Conservation (phyloP, 352 stramenopile genomes). For the Globisporangium parvum region DNA sequence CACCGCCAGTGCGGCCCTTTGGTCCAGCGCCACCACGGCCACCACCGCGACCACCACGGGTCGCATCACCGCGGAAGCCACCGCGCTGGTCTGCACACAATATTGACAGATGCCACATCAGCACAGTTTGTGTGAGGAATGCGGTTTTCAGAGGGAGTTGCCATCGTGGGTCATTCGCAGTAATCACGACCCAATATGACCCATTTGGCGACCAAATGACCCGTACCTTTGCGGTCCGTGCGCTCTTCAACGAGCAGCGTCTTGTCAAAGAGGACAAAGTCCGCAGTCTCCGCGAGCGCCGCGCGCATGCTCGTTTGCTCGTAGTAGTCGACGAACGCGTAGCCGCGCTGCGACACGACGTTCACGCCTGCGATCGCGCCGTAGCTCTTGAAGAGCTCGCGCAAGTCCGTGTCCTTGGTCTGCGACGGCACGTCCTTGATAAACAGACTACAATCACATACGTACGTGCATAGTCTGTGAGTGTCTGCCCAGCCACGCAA, state of each 20-base stretch:
- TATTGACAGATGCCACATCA: not conserved
- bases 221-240: constrained; percentile 60
- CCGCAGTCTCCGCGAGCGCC: constrained; percentile 50
- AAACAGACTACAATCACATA: constrained; percentile 43
- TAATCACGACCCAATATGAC: not conserved
- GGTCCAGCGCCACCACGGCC: constrained; percentile 38
- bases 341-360: constrained; percentile 47
- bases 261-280: constrained; percentile 77
- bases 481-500: not conserved
- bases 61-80: constrained; percentile 41
- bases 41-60: constrained; percentile 39
- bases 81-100: constrained; percentile 26
- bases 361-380: constrained; percentile 69
- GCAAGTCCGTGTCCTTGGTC: constrained; percentile 68
- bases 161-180: no score
- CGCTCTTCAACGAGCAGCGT: constrained; percentile 69
- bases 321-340: constrained; percentile 81
- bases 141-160: no score
- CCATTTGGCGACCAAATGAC: not conserved
- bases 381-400: constrained; percentile 76
- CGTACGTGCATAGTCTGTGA: not conserved
- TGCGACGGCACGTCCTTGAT: constrained; percentile 71
- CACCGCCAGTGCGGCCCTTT: constrained; percentile 38
- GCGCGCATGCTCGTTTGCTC: constrained; percentile 75
- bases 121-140: no score